Base-by-base conservation (phyloP, 306 rosid species). In the Psophocarpus tetragonolobus region DNA sequence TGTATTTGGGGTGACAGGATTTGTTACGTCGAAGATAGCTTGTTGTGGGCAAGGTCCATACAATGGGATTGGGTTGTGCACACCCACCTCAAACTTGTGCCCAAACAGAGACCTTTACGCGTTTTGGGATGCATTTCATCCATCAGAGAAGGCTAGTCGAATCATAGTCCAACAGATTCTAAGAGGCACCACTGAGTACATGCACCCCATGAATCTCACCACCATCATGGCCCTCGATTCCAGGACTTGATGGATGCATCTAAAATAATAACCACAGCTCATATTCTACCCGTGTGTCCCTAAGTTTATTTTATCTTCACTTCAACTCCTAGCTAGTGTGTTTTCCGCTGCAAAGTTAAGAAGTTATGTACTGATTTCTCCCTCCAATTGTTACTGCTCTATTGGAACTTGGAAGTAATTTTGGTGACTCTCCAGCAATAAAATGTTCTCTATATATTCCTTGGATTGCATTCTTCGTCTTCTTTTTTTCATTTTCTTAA, bases 71-170 rank as follows among this genome's bases (percentile, higher is more conserved):
- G 98, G 98, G 7, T 87, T 91, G 0, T 93, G 98, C 82, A 93
- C 97, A 0, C 38, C 84, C 0, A 33, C 30, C 3, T 93, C 98
- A 32, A 93, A 87, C 83, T 48, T 93, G 69, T 93, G 98, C 42
- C 90, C 92, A 8, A 84, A 93, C 73, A 11, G 98, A 83, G 90
- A 91, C 6, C 1, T 81, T 9, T 91, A 87, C 10, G 98, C 87
- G 6, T 93, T 91, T 73, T 93, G 98, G 98, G 98, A 93, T 81
- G 39, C 90, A 50, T 93, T 89, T 47, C 98, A 93, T 79, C 97
- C 98, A 5, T 84, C 97, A 0, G 97, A 93, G 81, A 91, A 51
- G 54, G 98, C 98, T 0, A 84, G 74, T 73, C 18, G 85, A 58
- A 57, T 91, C 13, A 85, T 93, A 36, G 97, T 83, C 44, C 86